Evolutionary conservation across 176 grass and related monocot species (phyloP), one percentile per base, ranked within the genome.

Genomic region (Rhynchospora breviuscula): DNA sequence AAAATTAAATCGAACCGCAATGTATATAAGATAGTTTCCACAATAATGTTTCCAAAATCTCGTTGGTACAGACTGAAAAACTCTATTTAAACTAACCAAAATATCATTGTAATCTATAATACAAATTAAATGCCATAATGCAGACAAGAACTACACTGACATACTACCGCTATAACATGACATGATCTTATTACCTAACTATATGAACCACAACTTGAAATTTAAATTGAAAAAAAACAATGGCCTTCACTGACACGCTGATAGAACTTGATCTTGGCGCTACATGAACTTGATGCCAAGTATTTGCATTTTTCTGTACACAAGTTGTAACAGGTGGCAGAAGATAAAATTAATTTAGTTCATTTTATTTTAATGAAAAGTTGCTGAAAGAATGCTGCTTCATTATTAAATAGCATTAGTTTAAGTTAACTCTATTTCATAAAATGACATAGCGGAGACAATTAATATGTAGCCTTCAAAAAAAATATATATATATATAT

Each of bases 181-280:
- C 26, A 35, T 66, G 26, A 66, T 65, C 12, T 7, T 66, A 35
- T 14, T 66, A 48, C 18, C 43, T 49, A 22, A 73, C 0, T 48
- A 22, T 49, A 74, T 74, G 45, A 74, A 51, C n/a, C 69, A 74
- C 69, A 51, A 74, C 19, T 25, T 49, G 69, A 46, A 71, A 71
- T 44, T 48, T 71, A 21, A 19, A 71, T 21, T 48, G 19, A 72
- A 48, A 11, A 11, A n/a, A 72, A 10, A 15, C 44, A 72, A 72
- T 72, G 44, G n/a, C 22, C 68, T 72, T 72, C 44, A 72, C 47
- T 70, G 3, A 48, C n/a, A 46, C 35, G 15, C 6, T 45, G 44
- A 44, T 63, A 9, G 23, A 26, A 31, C 25, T 65, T 31, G 10
- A 31, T 65, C 10, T 31, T 31, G 63, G 22, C 25, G 26, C 12